Conservation (phyloP, 2,329 filamentous ascomycete genomes). For the Aspergillus terreus region DNA sequence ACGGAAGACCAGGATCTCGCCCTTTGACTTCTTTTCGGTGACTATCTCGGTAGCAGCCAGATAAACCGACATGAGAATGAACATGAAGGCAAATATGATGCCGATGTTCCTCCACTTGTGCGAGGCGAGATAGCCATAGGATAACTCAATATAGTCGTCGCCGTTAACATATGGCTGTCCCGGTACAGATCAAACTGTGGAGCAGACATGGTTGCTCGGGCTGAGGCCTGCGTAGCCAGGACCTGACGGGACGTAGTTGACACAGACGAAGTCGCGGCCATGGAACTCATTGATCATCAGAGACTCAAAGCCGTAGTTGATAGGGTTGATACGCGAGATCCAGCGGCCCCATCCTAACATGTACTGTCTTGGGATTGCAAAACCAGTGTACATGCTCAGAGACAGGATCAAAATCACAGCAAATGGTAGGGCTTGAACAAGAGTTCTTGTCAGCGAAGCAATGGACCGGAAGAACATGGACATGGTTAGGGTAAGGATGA, state of each 20-base stretch:
- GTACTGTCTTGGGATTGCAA: slow-evolving; percentile 42
- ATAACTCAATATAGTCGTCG: slow-evolving; percentile 51
- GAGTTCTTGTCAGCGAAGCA: slow-evolving; percentile 65
- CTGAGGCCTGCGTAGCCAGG: slow-evolving; percentile 33
- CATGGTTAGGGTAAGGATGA: slow-evolving; percentile 69
- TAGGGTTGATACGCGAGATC: slow-evolving; percentile 74
- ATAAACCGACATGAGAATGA: slow-evolving; percentile 58
- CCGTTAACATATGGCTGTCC: slow-evolving; percentile 54
- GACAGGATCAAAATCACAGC: slow-evolving; percentile 42
- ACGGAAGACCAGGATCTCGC: slow-evolving; percentile 8
- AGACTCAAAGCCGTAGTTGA: slow-evolving; percentile 73
- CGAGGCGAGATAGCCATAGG: slow-evolving; percentile 53
- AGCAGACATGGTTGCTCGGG: slow-evolving; percentile 48
- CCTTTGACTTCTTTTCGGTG: slow-evolving; percentile 30
- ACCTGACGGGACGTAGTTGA: slow-evolving; percentile 32
- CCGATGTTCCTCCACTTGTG: slow-evolving; percentile 67
- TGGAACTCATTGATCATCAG: slow-evolving; percentile 79
- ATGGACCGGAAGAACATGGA: slow-evolving; percentile 79
- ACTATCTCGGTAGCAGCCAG: slow-evolving; percentile 41
- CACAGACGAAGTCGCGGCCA: slow-evolving; percentile 54
- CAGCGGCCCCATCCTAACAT: slow-evolving; percentile 76
- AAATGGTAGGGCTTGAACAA: slow-evolving; percentile 52
- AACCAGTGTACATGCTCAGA: slow-evolving; percentile 44
- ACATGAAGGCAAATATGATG: slow-evolving; percentile 60
- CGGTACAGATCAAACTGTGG: slow-evolving; percentile 52